These are phyloP conservation scores for Carnegiea gigantea DNA, from an alignment of 179 eudicot genomes.

Conservation along the genomic window DNA sequence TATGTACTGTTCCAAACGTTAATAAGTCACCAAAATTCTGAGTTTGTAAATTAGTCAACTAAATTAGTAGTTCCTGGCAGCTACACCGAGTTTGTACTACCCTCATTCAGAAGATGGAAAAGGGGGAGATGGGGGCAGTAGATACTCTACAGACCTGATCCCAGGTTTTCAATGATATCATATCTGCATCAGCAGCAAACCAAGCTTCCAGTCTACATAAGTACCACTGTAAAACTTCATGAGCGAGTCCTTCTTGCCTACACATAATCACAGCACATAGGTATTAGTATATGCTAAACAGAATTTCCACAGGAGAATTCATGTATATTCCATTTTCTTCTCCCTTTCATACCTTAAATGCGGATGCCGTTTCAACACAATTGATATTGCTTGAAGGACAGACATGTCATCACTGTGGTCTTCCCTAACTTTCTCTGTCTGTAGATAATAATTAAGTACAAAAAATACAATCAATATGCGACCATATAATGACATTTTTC, in stretches of 20 bases:
- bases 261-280: conserved; percentile 12
- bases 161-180: conserved; percentile 93
- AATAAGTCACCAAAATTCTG: too few relatives aligned
- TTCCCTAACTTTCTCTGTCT: conserved; percentile 88
- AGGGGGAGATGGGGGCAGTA: not conserved
- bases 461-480: conserved; percentile 15
- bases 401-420: conserved; percentile 75
- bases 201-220: conserved; percentile 97
- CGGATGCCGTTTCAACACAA: conserved; percentile 80
- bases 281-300: not conserved
- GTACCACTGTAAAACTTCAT: conserved; percentile 93
- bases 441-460: conserved; percentile 15
- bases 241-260: conserved; percentile 90
- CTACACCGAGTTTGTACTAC: not conserved
- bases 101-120: not conserved
- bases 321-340: not conserved
- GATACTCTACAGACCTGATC: conserved; percentile 65
- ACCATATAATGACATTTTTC: not conserved
- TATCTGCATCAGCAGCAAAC: conserved; percentile 98
- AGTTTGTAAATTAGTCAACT: not conserved
- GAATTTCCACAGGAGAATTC: not conserved
- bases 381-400: conserved; percentile 77
- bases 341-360: conserved; percentile 61
- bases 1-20: too few relatives aligned
- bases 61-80: not conserved